Evolutionary conservation across 805 yeast species (phyloP).

Genomic region (Groenewaldozyma salmanticensis): DNA sequence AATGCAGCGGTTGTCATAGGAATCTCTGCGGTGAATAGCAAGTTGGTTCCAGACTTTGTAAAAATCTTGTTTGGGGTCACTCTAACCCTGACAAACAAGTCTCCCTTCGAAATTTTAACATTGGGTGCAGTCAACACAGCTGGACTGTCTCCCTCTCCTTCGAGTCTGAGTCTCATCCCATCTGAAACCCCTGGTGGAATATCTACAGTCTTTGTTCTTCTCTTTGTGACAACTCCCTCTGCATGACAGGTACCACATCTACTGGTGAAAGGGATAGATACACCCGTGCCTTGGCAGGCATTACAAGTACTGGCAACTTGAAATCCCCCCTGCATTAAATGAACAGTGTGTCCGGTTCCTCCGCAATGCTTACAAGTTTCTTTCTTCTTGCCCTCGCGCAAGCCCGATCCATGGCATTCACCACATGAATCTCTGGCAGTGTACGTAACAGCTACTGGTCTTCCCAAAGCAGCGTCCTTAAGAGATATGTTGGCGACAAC

Average conservation of each 20-base stretch:
- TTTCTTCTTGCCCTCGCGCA: conserved; percentile 65
- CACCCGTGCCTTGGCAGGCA: conserved; percentile 84
- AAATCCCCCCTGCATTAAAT: conserved; percentile 82
- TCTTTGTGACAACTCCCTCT: conserved; percentile 65
- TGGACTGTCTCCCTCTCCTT: conserved; percentile 90
- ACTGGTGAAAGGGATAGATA: conserved; percentile 53
- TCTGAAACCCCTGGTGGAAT: conserved; percentile 84
- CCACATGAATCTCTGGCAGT: conserved; percentile 66
- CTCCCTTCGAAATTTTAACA: conserved; percentile 69
- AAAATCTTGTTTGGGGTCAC: conserved; percentile 69
- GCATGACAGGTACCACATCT: conserved; percentile 80
- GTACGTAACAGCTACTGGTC: conserved; percentile 54
- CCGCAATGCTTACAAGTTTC: conserved; percentile 79
- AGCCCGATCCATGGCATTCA: conserved; percentile 77
- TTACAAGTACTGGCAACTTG: conserved; percentile 93
- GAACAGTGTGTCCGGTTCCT: conserved; percentile 88
- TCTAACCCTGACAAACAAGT: conserved; percentile 69
- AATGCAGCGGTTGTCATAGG: conserved; percentile 94
- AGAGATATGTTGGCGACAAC: conserved; percentile 63
- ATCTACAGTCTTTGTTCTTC: conserved; percentile 67
- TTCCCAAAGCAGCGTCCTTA: conserved; percentile 75
- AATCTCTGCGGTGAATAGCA: conserved; percentile 55
- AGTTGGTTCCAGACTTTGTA: conserved; percentile 54
- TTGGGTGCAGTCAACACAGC: conserved; percentile 62
- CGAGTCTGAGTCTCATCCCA: conserved; percentile 74